Evolutionary conservation across 768 basidiomycete genomes (phyloP), one percentile per base, ranked within the genome.

Genomic region (Mycena pura): DNA sequence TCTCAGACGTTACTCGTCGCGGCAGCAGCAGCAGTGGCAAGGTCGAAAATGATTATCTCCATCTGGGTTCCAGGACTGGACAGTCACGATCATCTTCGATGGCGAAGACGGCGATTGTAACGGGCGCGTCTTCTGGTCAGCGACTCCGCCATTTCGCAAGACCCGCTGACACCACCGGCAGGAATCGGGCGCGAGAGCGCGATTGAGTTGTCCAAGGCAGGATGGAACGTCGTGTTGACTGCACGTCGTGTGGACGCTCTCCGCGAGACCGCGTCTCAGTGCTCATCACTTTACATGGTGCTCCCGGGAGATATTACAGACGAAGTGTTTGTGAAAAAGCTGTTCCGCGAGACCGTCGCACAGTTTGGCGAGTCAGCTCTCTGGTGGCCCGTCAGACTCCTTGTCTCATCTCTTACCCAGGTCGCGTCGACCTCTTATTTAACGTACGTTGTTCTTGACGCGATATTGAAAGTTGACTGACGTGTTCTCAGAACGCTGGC

Each of bases 341-440:
- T 93, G 32, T 94, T 94, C 70, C 68, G 75, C 19, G 70, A 76
- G 38, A 80, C 87, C 2, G 69, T 85, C 32, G 73, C 77, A 22
- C 76, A 78, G 45, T 92, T 89, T 70, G 91, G 92, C 81, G 41
- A 57, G 75, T 48, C 5, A 11, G 17, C 8, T 64, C 47, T 70
- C 58, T 21, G 13, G 28, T 13, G 19, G n/a, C 17, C 25, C 25
- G 34, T 14, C 50, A 15, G 14, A 31, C 43, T 57, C 17, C 47
- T 36, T 14, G 36, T 62, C 46, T 44, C 21, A 45, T 44, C 32
- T 13, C 14, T 13, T 57, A 27, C 43, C 13, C 62, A 90, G 89
- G 86, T 15, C 80, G 86, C 5, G 66, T 92, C 11, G 92, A 95
- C 72, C 68, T 94, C 31, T 68, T 95, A 24, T 96, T 95, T 77